Percentiles rank a stretch among this genome's conserved stretches.
Evolutionary conservation across 2,329 filamentous ascomycete species (phyloP).

Genomic region (Grosmannia penicillata): DNA sequence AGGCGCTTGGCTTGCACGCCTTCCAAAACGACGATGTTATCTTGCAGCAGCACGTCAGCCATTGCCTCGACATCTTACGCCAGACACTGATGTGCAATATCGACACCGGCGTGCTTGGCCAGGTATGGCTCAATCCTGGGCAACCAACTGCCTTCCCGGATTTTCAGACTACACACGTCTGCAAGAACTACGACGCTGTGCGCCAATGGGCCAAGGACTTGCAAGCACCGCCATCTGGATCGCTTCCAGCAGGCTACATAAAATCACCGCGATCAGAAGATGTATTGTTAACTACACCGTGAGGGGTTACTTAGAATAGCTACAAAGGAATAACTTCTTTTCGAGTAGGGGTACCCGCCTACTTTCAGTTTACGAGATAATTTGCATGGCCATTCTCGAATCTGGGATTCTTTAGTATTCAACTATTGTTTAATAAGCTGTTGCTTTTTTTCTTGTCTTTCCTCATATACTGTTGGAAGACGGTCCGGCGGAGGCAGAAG

Average conservation of each 20-base stretch:
- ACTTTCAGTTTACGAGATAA: too few relatives aligned
- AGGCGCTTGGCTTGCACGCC: slow-evolving; percentile 28
- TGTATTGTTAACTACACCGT: slow-evolving; percentile 7
- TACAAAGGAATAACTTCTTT: too few relatives aligned
- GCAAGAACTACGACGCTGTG: slow-evolving; percentile 21
- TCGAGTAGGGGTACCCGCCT: too few relatives aligned
- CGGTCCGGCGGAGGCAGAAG: too few relatives aligned
- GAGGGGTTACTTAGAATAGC: too few relatives aligned
- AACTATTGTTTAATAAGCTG: too few relatives aligned
- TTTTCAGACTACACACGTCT: slow-evolving; percentile 45
- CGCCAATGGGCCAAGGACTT: slow-evolving; percentile 34
- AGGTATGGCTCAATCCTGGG: slow-evolving; percentile 39
- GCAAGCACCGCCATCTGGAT: slow-evolving; percentile 22
- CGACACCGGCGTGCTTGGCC: slow-evolving; percentile 44
- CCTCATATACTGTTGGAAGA: too few relatives aligned
- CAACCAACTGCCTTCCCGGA: slow-evolving; percentile 39
- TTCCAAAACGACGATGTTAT: slow-evolving; percentile 42
- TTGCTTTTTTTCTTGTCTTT: too few relatives aligned
- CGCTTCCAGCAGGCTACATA: slow-evolving; percentile 12
- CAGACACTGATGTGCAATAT: slow-evolving; percentile 50
- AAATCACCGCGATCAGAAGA: slow-evolving; percentile 6
- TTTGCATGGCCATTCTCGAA: too few relatives aligned
- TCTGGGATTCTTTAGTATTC: too few relatives aligned
- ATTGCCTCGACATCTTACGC: slow-evolving; percentile 46
- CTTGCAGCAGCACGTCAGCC: slow-evolving; percentile 40